Percentiles rank a stretch among this genome's conserved stretches.
phyloP scores from a whole-genome alignment of 148 eudicot genomes.

The Chenopodium formosanum region DNA sequence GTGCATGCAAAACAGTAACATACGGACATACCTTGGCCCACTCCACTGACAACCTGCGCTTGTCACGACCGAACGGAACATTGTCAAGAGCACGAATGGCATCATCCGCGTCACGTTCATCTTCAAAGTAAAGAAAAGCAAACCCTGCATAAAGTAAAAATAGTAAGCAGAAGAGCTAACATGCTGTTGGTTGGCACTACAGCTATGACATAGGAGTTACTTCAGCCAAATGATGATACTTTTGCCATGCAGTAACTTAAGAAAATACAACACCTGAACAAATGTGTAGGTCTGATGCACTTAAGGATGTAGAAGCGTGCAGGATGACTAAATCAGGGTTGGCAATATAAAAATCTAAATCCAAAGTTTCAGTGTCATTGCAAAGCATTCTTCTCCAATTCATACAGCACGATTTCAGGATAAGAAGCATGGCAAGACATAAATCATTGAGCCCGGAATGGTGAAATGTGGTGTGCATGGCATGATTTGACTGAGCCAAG shows the following conservation, averaged over 20 bases:
- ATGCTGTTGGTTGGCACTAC: constrained; percentile 14
- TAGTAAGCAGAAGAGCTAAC: constrained; percentile 22
- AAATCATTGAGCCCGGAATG: constrained; percentile 45
- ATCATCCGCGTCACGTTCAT: constrained; percentile 86
- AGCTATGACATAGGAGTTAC: constrained; percentile 19
- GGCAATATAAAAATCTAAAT: constrained; percentile 58
- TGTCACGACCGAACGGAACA: constrained; percentile 78
- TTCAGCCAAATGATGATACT: constrained; percentile 43
- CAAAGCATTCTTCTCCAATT: constrained; percentile 72
- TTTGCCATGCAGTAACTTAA: constrained; percentile 31
- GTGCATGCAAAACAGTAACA: constrained; percentile 1
- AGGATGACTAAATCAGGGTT: constrained; percentile 75
- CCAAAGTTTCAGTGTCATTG: constrained; percentile 65
- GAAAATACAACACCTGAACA: constrained; percentile 79
- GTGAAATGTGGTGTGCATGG: constrained; percentile 49
- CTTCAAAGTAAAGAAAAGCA: constrained; percentile 92
- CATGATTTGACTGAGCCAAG: constrained; percentile 50
- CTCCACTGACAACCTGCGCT: constrained; percentile 81
- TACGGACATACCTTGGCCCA: constrained; percentile 89
- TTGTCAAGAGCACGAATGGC: constrained; percentile 81
- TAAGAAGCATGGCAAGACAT: constrained; percentile 65
- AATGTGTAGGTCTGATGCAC: constrained; percentile 60
- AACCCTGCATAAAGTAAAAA: constrained; percentile 53
- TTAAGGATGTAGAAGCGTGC: constrained; percentile 71
- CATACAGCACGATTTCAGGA: constrained; percentile 67